Conservation (phyloP, 352 stramenopile species). For the Peronospora farinosa region DNA sequence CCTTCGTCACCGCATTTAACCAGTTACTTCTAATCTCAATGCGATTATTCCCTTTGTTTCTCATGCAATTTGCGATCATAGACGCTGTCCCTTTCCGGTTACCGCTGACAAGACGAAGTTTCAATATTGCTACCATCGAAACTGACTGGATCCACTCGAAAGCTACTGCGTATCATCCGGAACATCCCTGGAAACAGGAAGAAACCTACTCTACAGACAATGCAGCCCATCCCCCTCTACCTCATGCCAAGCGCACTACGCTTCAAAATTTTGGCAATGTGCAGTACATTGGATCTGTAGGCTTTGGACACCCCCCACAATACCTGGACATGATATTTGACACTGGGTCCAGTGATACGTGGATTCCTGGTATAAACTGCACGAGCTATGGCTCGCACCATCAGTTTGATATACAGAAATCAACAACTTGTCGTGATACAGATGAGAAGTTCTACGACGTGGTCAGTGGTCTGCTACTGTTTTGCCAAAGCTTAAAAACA, state of each 20-base stretch:
- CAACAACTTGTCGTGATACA: constrained; percentile 66
- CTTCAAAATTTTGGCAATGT: constrained; percentile 83
- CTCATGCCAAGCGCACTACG: constrained; percentile 36
- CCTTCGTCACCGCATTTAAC: constrained; percentile 8
- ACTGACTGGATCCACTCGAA: constrained; percentile 23
- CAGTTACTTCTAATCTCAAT: constrained; percentile 13
- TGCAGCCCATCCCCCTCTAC: constrained; percentile 23
- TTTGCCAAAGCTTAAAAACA: background rate
- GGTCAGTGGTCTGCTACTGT: constrained; percentile 16
- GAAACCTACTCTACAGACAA: constrained; percentile 12
- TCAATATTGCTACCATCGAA: background rate
- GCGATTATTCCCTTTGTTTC: constrained; percentile 8
- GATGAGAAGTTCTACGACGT: constrained; percentile 68
- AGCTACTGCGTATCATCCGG: background rate
- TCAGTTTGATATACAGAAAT: constrained; percentile 45
- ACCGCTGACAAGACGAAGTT: constrained; percentile 15
- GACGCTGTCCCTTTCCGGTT: constrained; percentile 13
- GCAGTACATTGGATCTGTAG: constrained; percentile 68
- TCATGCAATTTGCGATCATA: constrained; percentile 1
- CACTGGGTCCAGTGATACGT: constrained; percentile 78
- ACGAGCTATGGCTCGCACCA: constrained; percentile 46
- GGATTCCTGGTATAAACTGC: constrained; percentile 57
- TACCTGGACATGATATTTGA: constrained; percentile 70
- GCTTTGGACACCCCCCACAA: constrained; percentile 69
- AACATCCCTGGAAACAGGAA: constrained; percentile 3